Base-by-base conservation (phyloP, 2,329 filamentous ascomycete species). In the Drechslerella coelobrocha region DNA sequence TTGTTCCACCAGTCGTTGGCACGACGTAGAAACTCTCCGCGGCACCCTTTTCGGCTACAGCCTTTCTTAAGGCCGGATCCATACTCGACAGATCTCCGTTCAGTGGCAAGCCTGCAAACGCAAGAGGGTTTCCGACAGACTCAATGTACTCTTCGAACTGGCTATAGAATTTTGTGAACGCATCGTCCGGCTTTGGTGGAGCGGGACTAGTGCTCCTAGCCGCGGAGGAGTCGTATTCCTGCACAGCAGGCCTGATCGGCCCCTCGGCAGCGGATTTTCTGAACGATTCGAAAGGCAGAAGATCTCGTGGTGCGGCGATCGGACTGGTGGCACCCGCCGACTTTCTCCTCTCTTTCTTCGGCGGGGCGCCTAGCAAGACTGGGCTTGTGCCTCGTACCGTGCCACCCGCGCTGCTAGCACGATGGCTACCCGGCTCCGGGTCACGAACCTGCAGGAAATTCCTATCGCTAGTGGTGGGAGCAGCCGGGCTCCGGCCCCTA, bases 21-120 rank as follows among this genome's bases (percentile, higher is more conserved):
- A 99, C 94, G 0, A 97, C 89, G 78, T 97, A 97, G 81, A 99
- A 99, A 7, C 90, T 94, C 75, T 90, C 89, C 66, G 83, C 85
- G 14, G 85, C 81, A 41, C 72, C 73, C 27, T 73, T 74, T 7
- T 74, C 74, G 17, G 75, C 68, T 24, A 75, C 72, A 34, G 73
- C 72, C 14, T 66, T 62, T 10, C 63, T 55, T 4, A 73, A 43
- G 2, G 69, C 63, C 2, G 66, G 59, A 17, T 75, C 73, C 26
- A 66, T 74, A 31, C 66, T 71, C 19, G 66, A 71, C 8, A 73
- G 45, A 23, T 69, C 69, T 47, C 72, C 68, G 23, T 72, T 62
- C 48, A 99, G 83, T 0, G 94, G 94, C 7, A 99, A 84, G 0
- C 93, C 93, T 2, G 94, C 91, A 80, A 97, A 99, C 2, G 92